Base-by-base conservation (phyloP, 495 filamentous ascomycete species). In the Aspergillus ellipticus region DNA sequence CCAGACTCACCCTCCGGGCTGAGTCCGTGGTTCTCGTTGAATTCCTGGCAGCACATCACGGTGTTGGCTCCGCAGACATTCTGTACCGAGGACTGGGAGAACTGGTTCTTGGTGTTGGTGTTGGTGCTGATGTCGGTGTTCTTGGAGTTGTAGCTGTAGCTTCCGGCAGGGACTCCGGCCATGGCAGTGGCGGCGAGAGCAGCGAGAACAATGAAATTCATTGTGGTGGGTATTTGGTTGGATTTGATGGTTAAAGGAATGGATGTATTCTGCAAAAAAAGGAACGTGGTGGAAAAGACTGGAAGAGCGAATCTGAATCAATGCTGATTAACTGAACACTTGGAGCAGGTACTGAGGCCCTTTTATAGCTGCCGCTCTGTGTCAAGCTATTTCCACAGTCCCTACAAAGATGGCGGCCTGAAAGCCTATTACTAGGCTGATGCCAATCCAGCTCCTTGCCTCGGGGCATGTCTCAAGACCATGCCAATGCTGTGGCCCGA, bases 171-270 rank as follows among this genome's bases (percentile, higher is more conserved):
- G n/a, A 15, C 1, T 4, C 35, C 20, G 22, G 53, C 53, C 17
- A 55, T 29, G 10, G 46, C 53, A 20, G 53, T 50, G 53, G 53
- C 45, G 29, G 45, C 53, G 35, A 55, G 53, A 28, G 53, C 35
- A 13, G 53, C 46, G n/a, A 55, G 16, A 31, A 45, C 46, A 45
- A 49, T 35, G 45, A 55, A 55, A 45, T 55, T 49, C 53, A 55
- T 55, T 31, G 4, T 55, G 35, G 42, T 28, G 53, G 53, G 3
- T 3, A 28, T 7, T 49, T 53, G 50, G 22, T 49, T 55, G 43
- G 53, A 1, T 45, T 35, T 9, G 33, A 24, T 21, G 31, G 24
- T 6, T 1, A n/a, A 39, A 37, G 17, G 11, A 24, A 4, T 42
- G 31, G 19, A 28, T 49, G 24, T 16, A n/a, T 5, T 26, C n/a